These are phyloP conservation scores for Leishmania turanica DNA, from an alignment of 208 protist species.

Conservation along the genomic window DNA sequence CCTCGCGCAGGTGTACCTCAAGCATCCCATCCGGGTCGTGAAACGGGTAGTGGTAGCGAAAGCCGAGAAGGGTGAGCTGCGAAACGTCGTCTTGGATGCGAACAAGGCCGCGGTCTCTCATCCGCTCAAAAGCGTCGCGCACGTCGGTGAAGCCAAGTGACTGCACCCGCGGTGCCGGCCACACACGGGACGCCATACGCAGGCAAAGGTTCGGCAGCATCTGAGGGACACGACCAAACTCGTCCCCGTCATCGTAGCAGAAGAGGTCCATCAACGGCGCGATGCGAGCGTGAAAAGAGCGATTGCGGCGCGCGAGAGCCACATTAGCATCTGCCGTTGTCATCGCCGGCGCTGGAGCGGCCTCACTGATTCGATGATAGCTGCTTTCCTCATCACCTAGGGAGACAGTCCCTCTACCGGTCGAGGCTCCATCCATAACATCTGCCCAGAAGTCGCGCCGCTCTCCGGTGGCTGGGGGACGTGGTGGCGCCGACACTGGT, in stretches of 20 bases:
- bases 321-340: not conserved
- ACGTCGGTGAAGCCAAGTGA: conserved; percentile 44
- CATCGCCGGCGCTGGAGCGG: not conserved
- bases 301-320: not conserved
- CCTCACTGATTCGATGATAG: not conserved
- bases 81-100: conserved; percentile 34
- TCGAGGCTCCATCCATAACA: conserved; percentile 33
- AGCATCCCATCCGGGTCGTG: conserved; percentile 67
- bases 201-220: conserved; percentile 54
- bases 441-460: conserved; percentile 44
- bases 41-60: conserved; percentile 83
- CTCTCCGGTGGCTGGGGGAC: not conserved
- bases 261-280: conserved; percentile 71
- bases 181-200: conserved; percentile 31
- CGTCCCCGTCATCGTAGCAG: conserved; percentile 63
- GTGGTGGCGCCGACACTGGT: not conserved
- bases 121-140: conserved; percentile 43
- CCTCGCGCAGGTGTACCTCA: conserved; percentile 42
- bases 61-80: conserved; percentile 72
- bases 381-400: not conserved
- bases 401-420: not conserved
- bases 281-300: conserved; percentile 74
- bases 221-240: conserved; percentile 46
- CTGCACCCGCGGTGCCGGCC: conserved; percentile 26
- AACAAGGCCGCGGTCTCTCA: conserved; percentile 55